These are phyloP conservation scores for Epichloe uncinata DNA, from an alignment of 2,329 filamentous ascomycete species.

Conservation along the genomic window DNA sequence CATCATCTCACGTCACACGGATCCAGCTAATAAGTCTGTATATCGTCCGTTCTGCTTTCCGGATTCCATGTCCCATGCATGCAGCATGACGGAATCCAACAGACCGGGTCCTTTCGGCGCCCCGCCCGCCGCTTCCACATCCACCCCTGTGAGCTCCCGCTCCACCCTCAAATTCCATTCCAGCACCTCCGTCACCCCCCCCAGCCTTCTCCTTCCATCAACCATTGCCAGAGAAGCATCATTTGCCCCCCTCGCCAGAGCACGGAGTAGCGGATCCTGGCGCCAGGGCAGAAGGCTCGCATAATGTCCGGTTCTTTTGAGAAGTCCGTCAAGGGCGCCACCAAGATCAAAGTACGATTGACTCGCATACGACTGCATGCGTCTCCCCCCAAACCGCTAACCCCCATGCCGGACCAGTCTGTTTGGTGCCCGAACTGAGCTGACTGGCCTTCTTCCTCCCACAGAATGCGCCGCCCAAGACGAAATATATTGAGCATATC, in stretches of 20 bases:
- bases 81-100: background rate
- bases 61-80: background rate
- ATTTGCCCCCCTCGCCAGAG: background rate
- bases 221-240: background rate
- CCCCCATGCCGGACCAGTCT: background rate
- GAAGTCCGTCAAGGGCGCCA: slow-evolving; percentile 97
- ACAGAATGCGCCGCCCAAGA: slow-evolving; percentile 88
- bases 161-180: background rate
- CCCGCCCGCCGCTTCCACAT: background rate
- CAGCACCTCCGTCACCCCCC: background rate
- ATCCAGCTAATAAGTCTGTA: background rate
- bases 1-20: no score
- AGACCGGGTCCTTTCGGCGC: background rate
- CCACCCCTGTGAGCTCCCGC: background rate
- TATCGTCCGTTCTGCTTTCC: background rate
- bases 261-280: background rate
- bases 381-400: background rate
- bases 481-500: slow-evolving; percentile 98
- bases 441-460: background rate
- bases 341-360: slow-evolving; percentile 76
- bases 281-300: slow-evolving; percentile 7
- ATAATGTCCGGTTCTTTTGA: slow-evolving; percentile 81
- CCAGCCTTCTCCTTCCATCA: slow-evolving; percentile 1
- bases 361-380: background rate
- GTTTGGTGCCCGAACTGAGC: background rate